These are phyloP conservation scores for Phylloporus arenicola DNA, from an alignment of 768 basidiomycete genomes.

Conservation along the genomic window DNA sequence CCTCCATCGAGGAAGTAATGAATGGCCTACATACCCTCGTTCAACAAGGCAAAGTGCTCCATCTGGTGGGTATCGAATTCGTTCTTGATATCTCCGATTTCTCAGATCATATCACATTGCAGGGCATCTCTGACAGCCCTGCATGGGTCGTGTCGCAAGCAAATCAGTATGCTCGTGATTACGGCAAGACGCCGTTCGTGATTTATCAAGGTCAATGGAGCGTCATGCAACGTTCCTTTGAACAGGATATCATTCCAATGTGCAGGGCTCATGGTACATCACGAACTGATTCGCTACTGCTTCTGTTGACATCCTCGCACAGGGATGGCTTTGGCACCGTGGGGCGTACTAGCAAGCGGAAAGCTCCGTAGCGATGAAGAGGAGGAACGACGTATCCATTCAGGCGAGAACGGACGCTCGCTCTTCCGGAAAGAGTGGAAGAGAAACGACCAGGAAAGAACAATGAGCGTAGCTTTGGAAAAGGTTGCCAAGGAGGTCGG, in stretches of 20 bases:
- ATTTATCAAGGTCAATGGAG: constrained; percentile 40
- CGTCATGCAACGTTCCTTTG: constrained; percentile 34
- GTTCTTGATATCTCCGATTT: neutral
- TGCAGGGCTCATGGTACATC: constrained; percentile 20
- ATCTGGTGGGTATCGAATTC: constrained; percentile 18
- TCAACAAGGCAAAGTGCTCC: constrained; percentile 35
- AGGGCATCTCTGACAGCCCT: constrained; percentile 31
- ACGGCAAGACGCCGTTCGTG: constrained; percentile 41
- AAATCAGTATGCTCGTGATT: constrained; percentile 38
- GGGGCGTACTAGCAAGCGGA: constrained; percentile 33
- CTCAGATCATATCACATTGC: constrained; percentile 8
- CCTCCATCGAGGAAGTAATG: constrained; percentile 39
- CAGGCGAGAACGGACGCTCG: constrained; percentile 26
- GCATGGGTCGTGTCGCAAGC: constrained; percentile 39
- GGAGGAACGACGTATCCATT: constrained; percentile 22
- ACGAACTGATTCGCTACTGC: neutral
- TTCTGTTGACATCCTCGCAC: neutral
- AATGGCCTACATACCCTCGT: constrained; percentile 34
- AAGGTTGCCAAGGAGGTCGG: constrained; percentile 49
- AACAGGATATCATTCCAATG: constrained; percentile 41
- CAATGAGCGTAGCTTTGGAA: constrained; percentile 41
- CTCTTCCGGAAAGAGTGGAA: constrained; percentile 34
- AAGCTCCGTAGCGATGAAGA: constrained; percentile 30
- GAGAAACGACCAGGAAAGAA: constrained; percentile 41
- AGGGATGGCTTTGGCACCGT: constrained; percentile 35